Evolutionary conservation across 2,329 filamentous ascomycete species (phyloP), one percentile per base, ranked within the genome.

Genomic region (Raffaelea albimanens): DNA sequence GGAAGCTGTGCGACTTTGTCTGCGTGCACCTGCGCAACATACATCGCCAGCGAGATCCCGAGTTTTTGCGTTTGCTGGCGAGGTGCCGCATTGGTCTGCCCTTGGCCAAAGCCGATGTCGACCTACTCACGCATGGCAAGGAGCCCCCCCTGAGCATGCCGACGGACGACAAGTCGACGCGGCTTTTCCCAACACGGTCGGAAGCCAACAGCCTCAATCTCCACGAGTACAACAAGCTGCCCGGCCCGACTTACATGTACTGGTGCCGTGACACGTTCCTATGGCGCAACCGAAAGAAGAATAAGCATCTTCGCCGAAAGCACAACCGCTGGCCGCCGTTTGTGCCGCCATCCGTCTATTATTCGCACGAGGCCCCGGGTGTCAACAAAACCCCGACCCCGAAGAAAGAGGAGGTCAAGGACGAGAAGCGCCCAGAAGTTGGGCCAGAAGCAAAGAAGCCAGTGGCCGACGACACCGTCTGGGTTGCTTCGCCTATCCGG

Each of bases 31-130:
- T 83, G 0, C 70, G 62, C 2, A 63, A 70, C 4, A 75, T 83
- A 4, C 75, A 80, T 55, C 70, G 80, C 4, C 79, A 83, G 50
- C 69, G 56, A 7, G 78, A 83, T 51, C 48, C 59, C 34, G 55
- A 55, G 0, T 82, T 82, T 55, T 72, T 80, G 49, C 59, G 61
- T 3, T 71, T 81, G 41, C 64, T 83, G 2, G 68, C 80, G 33
- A 78, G 72, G 48, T 72, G 72, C 41, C 67, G 77, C 1, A 62
- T 73, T 16, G 75, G 76, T 2, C 51, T 63, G 11, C 49, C 53
- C 0, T 60, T 78, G 0, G 56, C 59, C 0, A 21, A 36, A 0
- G 53, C 51, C 0, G 72, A 77, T 9, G 61, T 60, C 3, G 45
- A 64, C 0, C 59, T 80, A 0, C 63, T 76, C 47, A 61, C 73